Evolutionary conservation across 1,284 basidiomycete genomes (phyloP), one percentile per base, ranked within the genome.

Genomic region (Anthracocystis panici-leucophaei): DNA sequence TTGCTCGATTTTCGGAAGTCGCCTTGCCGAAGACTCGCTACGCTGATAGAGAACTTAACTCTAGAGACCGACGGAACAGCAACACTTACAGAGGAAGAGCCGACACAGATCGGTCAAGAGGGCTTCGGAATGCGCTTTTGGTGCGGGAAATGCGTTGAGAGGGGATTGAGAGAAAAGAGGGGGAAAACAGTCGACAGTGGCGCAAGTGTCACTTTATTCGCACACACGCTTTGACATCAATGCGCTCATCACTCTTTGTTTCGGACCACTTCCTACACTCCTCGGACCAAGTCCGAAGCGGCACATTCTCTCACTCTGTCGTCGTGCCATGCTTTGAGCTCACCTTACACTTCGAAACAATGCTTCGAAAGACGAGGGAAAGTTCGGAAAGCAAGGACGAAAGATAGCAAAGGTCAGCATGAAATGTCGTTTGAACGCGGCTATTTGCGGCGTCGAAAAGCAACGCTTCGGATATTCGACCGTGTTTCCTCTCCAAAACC

Each of bases 191-290:
- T 11, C 20, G 27, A 16, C 20, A 18, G 46, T 0, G 18, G 27
- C 38, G n/a, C 20, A 25, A 42, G 53, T 33, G 48, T 54, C 67
- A 70, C 67, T 70, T 70, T 70, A 70, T 52, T 25, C 60, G 38
- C 48, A n/a, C 48, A n/a, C 48, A 25, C 41, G 29, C 35, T 38
- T 14, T 25, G 3, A 5, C 18, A 20, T 11, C 27, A 10, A 44
- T 3, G n/a, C 20, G 31, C 16, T 10, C 42, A 16, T 14, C 35
- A 38, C 14, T 3, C 14, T 38, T 2, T 46, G 29, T 41, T 44
- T 35, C 56, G 48, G 53, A 52, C 40, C 7, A 10, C 23, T 20
- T 60, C 50, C 57, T 51, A 21, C 14, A 9, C 21, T 48, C 58
- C 65, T 56, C 58, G 65, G 65, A 57, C 35, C 27, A 20, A 5